These are phyloP conservation scores for Lizanozyma gosingica DNA, from an alignment of 1,139 yeast genomes.

Conservation along the genomic window DNA sequence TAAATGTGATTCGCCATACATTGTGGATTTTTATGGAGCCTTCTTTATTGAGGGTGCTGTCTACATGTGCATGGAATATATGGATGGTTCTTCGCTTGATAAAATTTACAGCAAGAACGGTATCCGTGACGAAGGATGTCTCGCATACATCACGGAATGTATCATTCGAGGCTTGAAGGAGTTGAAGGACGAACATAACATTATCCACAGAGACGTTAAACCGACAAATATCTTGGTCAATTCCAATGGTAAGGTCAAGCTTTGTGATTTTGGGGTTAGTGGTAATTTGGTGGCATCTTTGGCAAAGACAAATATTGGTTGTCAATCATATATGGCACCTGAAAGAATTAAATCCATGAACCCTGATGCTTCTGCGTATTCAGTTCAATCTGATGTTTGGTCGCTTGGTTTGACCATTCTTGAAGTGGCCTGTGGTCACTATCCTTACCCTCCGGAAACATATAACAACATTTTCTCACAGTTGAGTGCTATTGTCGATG, in stretches of 20 bases:
- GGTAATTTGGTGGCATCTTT: constrained; percentile 93
- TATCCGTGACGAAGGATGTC: constrained; percentile 69
- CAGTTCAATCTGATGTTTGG: constrained; percentile 96
- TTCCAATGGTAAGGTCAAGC: constrained; percentile 74
- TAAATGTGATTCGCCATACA: constrained; percentile 80
- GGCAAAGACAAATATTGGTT: constrained; percentile 94
- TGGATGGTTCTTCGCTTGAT: constrained; percentile 96
- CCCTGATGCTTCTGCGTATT: constrained; percentile 69
- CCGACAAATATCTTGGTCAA: constrained; percentile 89
- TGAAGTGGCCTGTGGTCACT: constrained; percentile 84
- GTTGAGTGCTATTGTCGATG: constrained; percentile 91
- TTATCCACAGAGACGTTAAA: constrained; percentile 94
- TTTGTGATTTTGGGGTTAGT: constrained; percentile 94
- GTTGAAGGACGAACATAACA: constrained; percentile 72
- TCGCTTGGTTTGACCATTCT: constrained; percentile 82
- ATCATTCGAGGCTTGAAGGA: constrained; percentile 79
- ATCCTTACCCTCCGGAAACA: constrained; percentile 95
- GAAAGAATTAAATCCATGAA: constrained; percentile 58
- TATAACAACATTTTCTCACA: constrained; percentile 86
- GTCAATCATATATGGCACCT: constrained; percentile 99
- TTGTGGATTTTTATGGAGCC: constrained; percentile 95
- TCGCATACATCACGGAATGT: constrained; percentile 75
- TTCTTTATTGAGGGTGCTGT: constrained; percentile 97
- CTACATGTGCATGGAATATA: constrained; percentile 95
- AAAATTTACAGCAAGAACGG: constrained; percentile 62